Evolutionary conservation across 2,329 filamentous ascomycete genomes (phyloP), one percentile per base, ranked within the genome.

Genomic region (Aspergillus sp.): DNA sequence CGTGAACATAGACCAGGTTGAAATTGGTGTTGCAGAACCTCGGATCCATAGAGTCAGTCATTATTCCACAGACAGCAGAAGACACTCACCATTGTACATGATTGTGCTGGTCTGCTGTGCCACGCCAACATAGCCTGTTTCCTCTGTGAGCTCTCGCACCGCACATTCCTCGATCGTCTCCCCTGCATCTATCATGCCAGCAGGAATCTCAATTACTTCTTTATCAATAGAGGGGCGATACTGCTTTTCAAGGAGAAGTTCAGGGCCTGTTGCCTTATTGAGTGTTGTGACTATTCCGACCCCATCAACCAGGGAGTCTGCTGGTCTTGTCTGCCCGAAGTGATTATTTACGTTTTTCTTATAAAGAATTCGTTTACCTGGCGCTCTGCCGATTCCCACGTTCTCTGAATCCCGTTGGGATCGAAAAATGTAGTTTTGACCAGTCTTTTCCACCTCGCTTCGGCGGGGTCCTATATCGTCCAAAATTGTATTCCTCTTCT

Each of bases 1-100:
- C 79, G 1, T 72, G 77, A 34, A 90, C 79, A 58, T 90, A 85
- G 10, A 90, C 80, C 67, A 74, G 71, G 42, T 72, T 71, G 26
- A 73, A 60, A 46, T 74, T 74, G n/a, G 72, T 73, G 45, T 73
- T 74, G 52, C 69, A 72, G 42, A 75, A 69, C 8, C 72, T 71
- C 2, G 72, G 71, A 50, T 75, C 71, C 39, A 32, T 12, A 32
- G 29, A 37, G 10, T 37, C n/a, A 37, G 4, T 31, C 13, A 33
- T n/a, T 2, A 28, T 29, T 8, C 31, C 37, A 11, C 37, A 11
- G 19, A 19, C 19, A 32, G 37, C 35, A 19, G 11, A 32, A 28
- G 37, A 27, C 29, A 58, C 66, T 39, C 52, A 71, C 69, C 69
- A 48, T 72, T 71, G 44, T 63, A 72, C 67, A 72, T 71, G 6